A percentile compares a stretch with the other conserved stretches of the same genome.
These are phyloP conservation scores for Crassisporium funariophilum DNA, from an alignment of 768 basidiomycete genomes.

Conservation along the genomic window DNA sequence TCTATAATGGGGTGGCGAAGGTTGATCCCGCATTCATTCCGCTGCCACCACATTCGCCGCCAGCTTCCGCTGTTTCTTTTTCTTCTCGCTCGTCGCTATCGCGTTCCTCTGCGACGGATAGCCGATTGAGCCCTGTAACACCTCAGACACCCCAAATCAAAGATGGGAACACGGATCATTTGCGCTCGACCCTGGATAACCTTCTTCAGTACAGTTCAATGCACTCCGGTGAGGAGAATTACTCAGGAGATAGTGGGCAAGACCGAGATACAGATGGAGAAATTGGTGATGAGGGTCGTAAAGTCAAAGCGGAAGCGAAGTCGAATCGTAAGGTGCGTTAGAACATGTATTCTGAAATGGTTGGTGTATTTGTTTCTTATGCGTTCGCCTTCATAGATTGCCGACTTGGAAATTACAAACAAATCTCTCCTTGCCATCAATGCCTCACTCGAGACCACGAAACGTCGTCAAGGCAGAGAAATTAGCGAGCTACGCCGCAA, in stretches of 20 bases:
- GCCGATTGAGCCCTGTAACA: conserved; percentile 6
- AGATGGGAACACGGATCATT: conserved; percentile 21
- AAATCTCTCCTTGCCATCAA: conserved; percentile 86
- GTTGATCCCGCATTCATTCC: conserved; percentile 61
- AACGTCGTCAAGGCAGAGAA: conserved; percentile 80
- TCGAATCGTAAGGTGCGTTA: conserved; percentile 78
- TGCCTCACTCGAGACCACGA: conserved; percentile 75
- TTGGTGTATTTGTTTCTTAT: not conserved
- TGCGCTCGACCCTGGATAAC: conserved; percentile 44
- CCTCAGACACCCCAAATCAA: conserved; percentile 9
- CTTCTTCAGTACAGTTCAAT: conserved; percentile 40
- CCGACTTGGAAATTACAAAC: conserved; percentile 90
- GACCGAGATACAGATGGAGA: conserved; percentile 34
- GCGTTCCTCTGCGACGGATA: conserved; percentile 42
- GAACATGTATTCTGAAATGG: conserved; percentile 1
- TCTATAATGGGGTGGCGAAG: conserved; percentile 29
- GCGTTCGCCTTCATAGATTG: conserved; percentile 57
- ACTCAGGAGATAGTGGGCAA: conserved; percentile 31
- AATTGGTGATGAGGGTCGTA: conserved; percentile 36
- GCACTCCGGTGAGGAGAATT: conserved; percentile 26
- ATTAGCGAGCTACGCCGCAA: conserved; percentile 83
- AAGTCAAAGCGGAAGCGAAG: conserved; percentile 73
- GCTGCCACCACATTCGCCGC: conserved; percentile 71
- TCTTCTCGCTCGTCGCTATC: conserved; percentile 79
- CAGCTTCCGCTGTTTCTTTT: conserved; percentile 68